These are phyloP conservation scores for Fusarium zealandicum DNA, from an alignment of 2,329 filamentous ascomycete species.

Conservation along the genomic window DNA sequence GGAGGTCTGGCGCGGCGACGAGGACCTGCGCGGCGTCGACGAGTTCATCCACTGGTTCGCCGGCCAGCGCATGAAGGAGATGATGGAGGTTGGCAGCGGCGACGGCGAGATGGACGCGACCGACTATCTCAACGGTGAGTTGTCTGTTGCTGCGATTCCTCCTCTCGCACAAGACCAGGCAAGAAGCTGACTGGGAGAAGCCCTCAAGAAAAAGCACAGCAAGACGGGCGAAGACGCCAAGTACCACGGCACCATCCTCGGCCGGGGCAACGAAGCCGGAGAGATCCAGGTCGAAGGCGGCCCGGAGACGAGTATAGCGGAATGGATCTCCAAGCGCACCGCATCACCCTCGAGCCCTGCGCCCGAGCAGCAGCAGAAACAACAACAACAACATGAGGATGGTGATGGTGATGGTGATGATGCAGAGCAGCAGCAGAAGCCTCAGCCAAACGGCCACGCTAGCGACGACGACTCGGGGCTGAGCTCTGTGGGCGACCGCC, in stretches of 20 bases:
- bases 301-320: constrained; percentile 45
- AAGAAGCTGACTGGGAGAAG: constrained; percentile 48
- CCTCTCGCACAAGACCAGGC: neutral
- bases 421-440: constrained; percentile 12
- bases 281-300: constrained; percentile 83
- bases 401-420: too few species aligned
- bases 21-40: constrained; percentile 80
- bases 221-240: constrained; percentile 87
- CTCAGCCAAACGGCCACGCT: constrained; percentile 36
- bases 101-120: constrained; percentile 69
- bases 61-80: constrained; percentile 78
- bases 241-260: constrained; percentile 84
- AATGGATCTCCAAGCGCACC: constrained; percentile 48
- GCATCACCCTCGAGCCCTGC: constrained; percentile 23
- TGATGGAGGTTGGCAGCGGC: constrained; percentile 80
- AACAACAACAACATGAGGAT: too few species aligned
- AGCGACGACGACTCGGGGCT: constrained; percentile 59
- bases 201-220: constrained; percentile 90
- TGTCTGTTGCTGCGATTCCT: neutral
- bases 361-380: constrained; percentile 12
- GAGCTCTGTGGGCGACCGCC: constrained; percentile 62
- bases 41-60: constrained; percentile 82
- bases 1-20: constrained; percentile 72
- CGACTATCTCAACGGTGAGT: constrained; percentile 72
- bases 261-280: constrained; percentile 73